Evolutionary conservation across 2,329 filamentous ascomycete species (phyloP).

Genomic region (Mycogone perniciosa): DNA sequence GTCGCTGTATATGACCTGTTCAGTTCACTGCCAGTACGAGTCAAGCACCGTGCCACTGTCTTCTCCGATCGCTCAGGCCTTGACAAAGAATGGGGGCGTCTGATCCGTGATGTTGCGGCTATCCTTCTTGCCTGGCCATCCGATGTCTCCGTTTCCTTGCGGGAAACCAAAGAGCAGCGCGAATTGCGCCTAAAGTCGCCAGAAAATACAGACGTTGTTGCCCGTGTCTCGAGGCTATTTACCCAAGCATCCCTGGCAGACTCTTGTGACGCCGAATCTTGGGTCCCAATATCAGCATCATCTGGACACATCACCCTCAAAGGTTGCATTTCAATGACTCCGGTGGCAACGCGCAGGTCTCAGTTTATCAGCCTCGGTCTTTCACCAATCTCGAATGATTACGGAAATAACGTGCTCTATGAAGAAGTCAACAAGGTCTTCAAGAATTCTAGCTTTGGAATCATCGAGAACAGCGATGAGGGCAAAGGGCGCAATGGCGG

Average conservation of each 20-base stretch:
- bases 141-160: constrained; percentile 51
- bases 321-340: constrained; percentile 65
- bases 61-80: constrained; percentile 44
- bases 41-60: constrained; percentile 65
- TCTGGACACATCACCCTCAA: constrained; percentile 55
- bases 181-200: constrained; percentile 31
- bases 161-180: constrained; percentile 39
- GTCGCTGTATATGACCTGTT: constrained; percentile 76
- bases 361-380: constrained; percentile 82
- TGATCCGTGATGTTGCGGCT: constrained; percentile 54
- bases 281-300: constrained; percentile 66
- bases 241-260: constrained; percentile 59
- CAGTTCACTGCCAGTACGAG: constrained; percentile 82
- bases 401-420: constrained; percentile 61
- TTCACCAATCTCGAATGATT: constrained; percentile 51
- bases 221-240: constrained; percentile 45
- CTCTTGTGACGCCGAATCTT: constrained; percentile 46
- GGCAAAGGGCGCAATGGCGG: constrained; percentile 26
- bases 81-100: constrained; percentile 57
- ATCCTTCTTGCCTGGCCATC: constrained; percentile 65
- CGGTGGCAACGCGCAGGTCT: constrained; percentile 61
- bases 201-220: constrained; percentile 16
- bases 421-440: constrained; percentile 76
- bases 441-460: constrained; percentile 68
- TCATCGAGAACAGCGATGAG: constrained; percentile 39